Percentiles rank a stretch among this genome's conserved stretches.
Conservation (phyloP, 495 filamentous ascomycete genomes). For the Penicillium lividum region DNA sequence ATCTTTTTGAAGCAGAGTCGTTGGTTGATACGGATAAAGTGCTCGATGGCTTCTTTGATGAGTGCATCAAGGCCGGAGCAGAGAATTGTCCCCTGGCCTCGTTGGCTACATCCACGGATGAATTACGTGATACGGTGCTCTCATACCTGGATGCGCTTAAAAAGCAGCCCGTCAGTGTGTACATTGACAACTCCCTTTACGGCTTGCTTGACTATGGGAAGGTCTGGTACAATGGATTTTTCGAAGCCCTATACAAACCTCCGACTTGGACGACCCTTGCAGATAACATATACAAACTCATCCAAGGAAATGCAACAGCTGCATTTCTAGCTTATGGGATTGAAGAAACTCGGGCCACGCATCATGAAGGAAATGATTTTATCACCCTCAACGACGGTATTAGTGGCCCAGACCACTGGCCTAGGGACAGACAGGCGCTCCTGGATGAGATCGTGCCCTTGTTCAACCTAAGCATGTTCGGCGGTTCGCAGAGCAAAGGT, state of each 20-base stretch:
- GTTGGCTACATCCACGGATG: constrained; percentile 34
- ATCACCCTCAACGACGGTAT: constrained; percentile 14
- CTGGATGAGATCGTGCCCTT: constrained; percentile 10
- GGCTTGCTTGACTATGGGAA: constrained; percentile 38
- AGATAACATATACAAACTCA: constrained; percentile 31
- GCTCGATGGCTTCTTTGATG: constrained; percentile 42
- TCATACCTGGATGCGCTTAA: constrained; percentile 25
- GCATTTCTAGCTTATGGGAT: constrained; percentile 37
- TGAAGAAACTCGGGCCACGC: constrained; percentile 12
- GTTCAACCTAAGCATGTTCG: constrained; percentile 15
- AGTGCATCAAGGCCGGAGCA: constrained; percentile 40
- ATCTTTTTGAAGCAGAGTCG: constrained; percentile 15
- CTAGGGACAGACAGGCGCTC: neutral
- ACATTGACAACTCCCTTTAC: constrained; percentile 39
- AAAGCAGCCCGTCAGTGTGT: constrained; percentile 38
- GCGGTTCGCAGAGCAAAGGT: constrained; percentile 14
- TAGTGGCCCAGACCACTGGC: constrained; percentile 13
- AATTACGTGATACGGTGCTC: constrained; percentile 29
- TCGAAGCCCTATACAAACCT: constrained; percentile 39
- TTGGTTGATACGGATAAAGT: constrained; percentile 38
- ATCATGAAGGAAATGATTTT: constrained; percentile 7
- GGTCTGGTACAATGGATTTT: constrained; percentile 38
- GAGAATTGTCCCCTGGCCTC: constrained; percentile 25
- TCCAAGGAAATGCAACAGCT: constrained; percentile 43
- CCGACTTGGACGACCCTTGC: constrained; percentile 36